Conservation (phyloP, 2,329 filamentous ascomycete species). For the Rosellinia necatrix region DNA sequence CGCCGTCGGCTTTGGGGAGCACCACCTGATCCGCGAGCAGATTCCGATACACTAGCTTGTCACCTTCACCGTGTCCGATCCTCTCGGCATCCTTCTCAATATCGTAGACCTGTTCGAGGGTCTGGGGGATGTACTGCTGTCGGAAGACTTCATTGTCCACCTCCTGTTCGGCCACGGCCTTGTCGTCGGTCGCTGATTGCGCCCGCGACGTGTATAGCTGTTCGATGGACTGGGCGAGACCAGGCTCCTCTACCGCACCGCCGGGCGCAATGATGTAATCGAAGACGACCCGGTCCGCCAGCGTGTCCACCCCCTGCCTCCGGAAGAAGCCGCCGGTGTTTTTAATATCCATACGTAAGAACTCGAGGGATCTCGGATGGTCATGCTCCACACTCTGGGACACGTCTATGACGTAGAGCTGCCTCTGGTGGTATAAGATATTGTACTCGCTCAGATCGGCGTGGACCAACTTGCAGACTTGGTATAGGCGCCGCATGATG, state of each 20-base stretch:
- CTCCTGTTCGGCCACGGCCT: constrained; percentile 62
- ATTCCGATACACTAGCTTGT: constrained; percentile 82
- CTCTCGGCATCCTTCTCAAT: constrained; percentile 87
- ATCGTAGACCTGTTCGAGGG: constrained; percentile 93
- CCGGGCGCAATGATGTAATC: constrained; percentile 74
- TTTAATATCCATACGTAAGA: constrained; percentile 97
- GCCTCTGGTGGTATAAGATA: constrained; percentile 81
- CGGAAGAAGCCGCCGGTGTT: constrained; percentile 94
- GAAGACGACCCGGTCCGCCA: constrained; percentile 81
- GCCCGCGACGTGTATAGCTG: constrained; percentile 65
- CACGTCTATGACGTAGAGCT: constrained; percentile 94
- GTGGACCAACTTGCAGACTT: constrained; percentile 88
- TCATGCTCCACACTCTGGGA: constrained; percentile 97
- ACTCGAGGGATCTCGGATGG: constrained; percentile 89
- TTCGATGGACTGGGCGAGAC: constrained; percentile 66
- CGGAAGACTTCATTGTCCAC: constrained; percentile 92
- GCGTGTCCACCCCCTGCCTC: constrained; percentile 78
- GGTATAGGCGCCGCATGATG: constrained; percentile 92
- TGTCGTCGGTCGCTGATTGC: constrained; percentile 54
- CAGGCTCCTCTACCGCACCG: constrained; percentile 64
- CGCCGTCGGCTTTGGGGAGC: constrained; percentile 40
- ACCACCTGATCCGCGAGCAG: constrained; percentile 74
- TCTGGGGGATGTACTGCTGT: constrained; percentile 96
- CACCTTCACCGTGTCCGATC: constrained; percentile 73
- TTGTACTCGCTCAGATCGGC: constrained; percentile 99